Conservation (phyloP, 2,329 filamentous ascomycete genomes). For the Fusarium vanettenii region DNA sequence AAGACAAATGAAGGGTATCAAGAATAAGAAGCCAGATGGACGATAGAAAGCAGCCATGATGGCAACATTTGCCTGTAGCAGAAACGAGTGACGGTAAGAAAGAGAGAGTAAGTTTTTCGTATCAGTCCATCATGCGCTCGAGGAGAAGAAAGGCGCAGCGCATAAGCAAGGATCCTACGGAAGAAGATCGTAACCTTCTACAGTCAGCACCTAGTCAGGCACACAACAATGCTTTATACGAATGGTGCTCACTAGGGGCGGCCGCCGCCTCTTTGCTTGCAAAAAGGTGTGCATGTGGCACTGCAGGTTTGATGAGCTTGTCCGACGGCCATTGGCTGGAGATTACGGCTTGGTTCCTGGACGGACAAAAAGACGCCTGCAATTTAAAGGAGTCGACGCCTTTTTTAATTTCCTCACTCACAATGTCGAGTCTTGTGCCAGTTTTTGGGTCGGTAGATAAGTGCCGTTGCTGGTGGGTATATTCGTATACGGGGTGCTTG, state of each 20-base stretch:
- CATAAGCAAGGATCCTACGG: not conserved
- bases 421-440: not conserved
- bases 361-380: not conserved
- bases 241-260: not conserved
- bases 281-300: not conserved
- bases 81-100: not conserved
- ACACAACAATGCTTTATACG: not conserved
- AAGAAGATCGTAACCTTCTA: not conserved
- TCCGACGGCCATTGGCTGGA: slow-evolving; percentile 5
- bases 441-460: not conserved
- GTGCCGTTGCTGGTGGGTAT: not conserved
- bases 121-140: not conserved
- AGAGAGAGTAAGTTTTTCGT: not conserved
- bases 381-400: not conserved
- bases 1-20: slow-evolving; percentile 18
- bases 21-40: slow-evolving; percentile 12
- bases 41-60: slow-evolving; percentile 22
- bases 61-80: not conserved
- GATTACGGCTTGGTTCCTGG: not conserved
- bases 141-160: not conserved
- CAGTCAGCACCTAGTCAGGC: not conserved
- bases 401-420: not conserved
- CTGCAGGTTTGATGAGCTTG: not conserved
- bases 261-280: not conserved
- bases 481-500: not conserved